These are phyloP conservation scores for Candida morakotiae DNA, from an alignment of 805 yeast genomes.

Conservation along the genomic window DNA sequence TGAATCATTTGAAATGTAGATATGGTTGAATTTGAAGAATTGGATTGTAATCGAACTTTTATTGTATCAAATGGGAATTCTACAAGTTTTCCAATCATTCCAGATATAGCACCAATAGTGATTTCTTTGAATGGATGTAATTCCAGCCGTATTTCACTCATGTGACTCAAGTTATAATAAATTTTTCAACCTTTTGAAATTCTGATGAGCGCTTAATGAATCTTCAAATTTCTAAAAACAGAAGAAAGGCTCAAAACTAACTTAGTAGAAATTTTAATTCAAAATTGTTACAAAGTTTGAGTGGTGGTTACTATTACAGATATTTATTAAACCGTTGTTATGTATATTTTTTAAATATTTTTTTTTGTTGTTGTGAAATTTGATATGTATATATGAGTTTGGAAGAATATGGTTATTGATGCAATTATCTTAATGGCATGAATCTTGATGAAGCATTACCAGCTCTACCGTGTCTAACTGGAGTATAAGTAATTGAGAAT, in stretches of 20 bases:
- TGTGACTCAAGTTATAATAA: no score
- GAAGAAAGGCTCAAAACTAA: not conserved
- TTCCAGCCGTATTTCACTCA: constrained; percentile 3
- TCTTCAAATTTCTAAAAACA: not conserved
- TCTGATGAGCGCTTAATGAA: constrained; percentile 4
- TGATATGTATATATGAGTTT: not conserved
- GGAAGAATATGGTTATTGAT: not conserved
- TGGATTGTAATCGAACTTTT: constrained; percentile 79
- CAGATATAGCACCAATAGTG: constrained; percentile 56
- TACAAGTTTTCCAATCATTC: constrained; percentile 76
- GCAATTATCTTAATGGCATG: constrained; percentile 56
- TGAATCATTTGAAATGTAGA: constrained; percentile 66
- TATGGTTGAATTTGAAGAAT: constrained; percentile 32
- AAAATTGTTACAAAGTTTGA: no score
- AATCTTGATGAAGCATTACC: constrained; percentile 79
- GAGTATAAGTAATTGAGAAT: constrained; percentile 99
- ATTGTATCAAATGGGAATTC: constrained; percentile 94
- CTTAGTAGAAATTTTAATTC: constrained; percentile 7
- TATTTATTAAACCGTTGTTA: constrained; percentile 7
- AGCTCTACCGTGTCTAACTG: constrained; percentile 99
- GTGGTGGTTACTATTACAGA: no score
- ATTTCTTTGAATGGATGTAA: constrained; percentile 35
- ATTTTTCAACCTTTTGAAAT: not conserved
- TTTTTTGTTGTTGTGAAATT: not conserved
- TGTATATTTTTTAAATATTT: constrained; percentile 2